A percentile compares a stretch with the other conserved stretches of the same genome.
Conservation (phyloP, 768 basidiomycete species). For the Aureoboletus auriporus region DNA sequence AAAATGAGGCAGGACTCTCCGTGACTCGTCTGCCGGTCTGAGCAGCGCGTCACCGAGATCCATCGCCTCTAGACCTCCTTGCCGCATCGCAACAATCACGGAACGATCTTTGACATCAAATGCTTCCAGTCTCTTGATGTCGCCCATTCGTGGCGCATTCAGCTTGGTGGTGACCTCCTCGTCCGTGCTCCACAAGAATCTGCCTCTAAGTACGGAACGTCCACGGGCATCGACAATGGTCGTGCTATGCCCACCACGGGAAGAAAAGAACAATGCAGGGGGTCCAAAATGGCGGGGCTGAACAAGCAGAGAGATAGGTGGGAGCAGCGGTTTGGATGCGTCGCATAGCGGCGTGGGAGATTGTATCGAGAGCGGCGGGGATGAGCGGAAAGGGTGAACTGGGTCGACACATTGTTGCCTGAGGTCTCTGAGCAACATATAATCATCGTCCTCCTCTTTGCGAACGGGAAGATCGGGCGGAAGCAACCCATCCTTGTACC, state of each 20-base stretch:
- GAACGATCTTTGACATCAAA: slow-evolving; percentile 75
- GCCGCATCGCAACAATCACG: slow-evolving; percentile 80
- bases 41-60: slow-evolving; percentile 77
- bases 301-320: slow-evolving; percentile 69
- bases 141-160: slow-evolving; percentile 57
- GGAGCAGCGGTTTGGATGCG: slow-evolving; percentile 52
- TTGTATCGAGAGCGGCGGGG: slow-evolving; percentile 39
- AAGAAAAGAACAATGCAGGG: slow-evolving; percentile 82
- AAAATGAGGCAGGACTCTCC: slow-evolving; percentile 69
- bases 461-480: slow-evolving; percentile 81
- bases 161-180: slow-evolving; percentile 41
- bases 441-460: slow-evolving; percentile 69
- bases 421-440: slow-evolving; percentile 66
- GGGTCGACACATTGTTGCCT: slow-evolving; percentile 78
- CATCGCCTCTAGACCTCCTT: slow-evolving; percentile 79
- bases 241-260: slow-evolving; percentile 87
- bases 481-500: slow-evolving; percentile 82
- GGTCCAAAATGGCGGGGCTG: slow-evolving; percentile 85
- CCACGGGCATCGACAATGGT: slow-evolving; percentile 85
- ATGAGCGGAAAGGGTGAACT: slow-evolving; percentile 64
- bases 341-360: slow-evolving; percentile 29
- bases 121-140: slow-evolving; percentile 78
- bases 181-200: slow-evolving; percentile 75
- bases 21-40: slow-evolving; percentile 76
- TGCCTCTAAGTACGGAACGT: slow-evolving; percentile 76